Evolutionary conservation across 352 stramenopile genomes (phyloP), one percentile per base, ranked within the genome.

Genomic region (Phytophthora capsici): DNA sequence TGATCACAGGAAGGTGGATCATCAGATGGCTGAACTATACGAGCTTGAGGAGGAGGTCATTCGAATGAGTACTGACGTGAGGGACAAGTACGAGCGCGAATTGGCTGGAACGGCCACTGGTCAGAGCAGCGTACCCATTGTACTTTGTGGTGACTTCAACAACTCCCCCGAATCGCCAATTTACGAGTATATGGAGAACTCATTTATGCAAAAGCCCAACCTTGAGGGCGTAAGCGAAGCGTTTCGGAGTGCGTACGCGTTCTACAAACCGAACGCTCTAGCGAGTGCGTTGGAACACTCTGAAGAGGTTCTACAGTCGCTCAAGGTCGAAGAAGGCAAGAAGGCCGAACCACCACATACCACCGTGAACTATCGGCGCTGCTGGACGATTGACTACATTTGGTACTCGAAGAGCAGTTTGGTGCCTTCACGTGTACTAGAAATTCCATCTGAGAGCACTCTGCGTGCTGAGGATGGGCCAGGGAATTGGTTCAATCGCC

Each of bases 371-470:
- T 96, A 80, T 45, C 84, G 86, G 25, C 81, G 88, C 17, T 96
- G 88, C 75, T 94, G 86, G 86, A 92, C 88, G 40, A 94, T 96
- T 69, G 88, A 96, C 67, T 96, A 94, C 68, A 93, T 96, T 37
- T 96, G 88, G 88, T 93, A 94, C 75, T 91, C 87, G 41, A 76
- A 75, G 9, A 86, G 70, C 47, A 82, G 63, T 44, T 66, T 96
- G 45, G 70, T 89, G 37, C 86, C 86, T 19, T 74, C 59, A 4
- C 71, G 77, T 45, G 64, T 96, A 14, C 71, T 96, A 13, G 75
- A 90, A 40, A 96, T 96, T 53, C 83, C 88, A 17, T 69, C 81
- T 1, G 88, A 96, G 73, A 81, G 49, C 17, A 65, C 79, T 3
- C 53, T 96, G 38, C 80, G 88, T 34, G 75, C 68, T 47, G 88